These are phyloP conservation scores for Metschnikowia dekortorum DNA, from an alignment of 805 yeast genomes.

Conservation along the genomic window DNA sequence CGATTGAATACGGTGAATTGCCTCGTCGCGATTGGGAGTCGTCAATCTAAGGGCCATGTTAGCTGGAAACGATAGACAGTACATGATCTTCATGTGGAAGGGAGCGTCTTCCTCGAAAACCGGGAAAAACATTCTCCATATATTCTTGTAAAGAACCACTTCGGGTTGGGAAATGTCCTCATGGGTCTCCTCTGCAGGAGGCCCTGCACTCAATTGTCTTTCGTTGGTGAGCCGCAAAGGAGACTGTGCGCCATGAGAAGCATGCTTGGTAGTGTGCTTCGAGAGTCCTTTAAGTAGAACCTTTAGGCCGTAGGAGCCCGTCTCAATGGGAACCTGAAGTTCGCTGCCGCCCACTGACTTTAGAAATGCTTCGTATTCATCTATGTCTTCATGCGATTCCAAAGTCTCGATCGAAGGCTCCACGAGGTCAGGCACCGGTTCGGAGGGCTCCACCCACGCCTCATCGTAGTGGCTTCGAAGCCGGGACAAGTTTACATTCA, in stretches of 20 bases:
- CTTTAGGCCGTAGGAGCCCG: constrained; percentile 32
- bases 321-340: constrained; percentile 12
- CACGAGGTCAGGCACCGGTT: not conserved
- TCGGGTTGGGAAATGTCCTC: not conserved
- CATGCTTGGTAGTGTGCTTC: constrained; percentile 18
- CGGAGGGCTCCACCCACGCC: not conserved
- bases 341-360: constrained; percentile 9
- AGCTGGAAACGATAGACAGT: constrained; percentile 8
- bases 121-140: constrained; percentile 8
- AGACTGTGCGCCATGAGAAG: not conserved
- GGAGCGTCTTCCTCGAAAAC: constrained; percentile 3
- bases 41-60: constrained; percentile 13
- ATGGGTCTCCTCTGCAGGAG: not conserved
- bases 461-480: constrained; percentile 13
- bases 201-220: constrained; percentile 6
- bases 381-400: constrained; percentile 8
- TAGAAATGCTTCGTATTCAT: constrained; percentile 13
- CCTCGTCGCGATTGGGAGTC: constrained; percentile 16
- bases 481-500: constrained; percentile 8
- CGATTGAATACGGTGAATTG: constrained; percentile 9
- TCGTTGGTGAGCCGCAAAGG: constrained; percentile 7
- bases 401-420: constrained; percentile 11
- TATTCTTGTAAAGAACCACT: not conserved
- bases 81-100: constrained; percentile 1
- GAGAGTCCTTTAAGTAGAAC: constrained; percentile 30